Evolutionary conservation across 176 grass and related monocot genomes (phyloP).

Genomic region (Zoysia pacifica): DNA sequence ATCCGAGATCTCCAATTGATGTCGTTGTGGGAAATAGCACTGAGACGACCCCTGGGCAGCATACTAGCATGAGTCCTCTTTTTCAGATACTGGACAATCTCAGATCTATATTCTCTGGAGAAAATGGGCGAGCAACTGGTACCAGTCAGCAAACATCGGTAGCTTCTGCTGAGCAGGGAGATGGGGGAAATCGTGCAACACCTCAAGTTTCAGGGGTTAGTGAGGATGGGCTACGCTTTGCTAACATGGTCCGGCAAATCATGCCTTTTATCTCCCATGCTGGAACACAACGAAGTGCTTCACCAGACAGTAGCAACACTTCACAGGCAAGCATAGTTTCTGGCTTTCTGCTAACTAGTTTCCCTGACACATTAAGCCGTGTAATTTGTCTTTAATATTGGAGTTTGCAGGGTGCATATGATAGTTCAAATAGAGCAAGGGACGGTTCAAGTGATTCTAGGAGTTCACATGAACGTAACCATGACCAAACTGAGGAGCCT

Average conservation of each 20-base stretch:
- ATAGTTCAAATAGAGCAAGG: slow-evolving; percentile 43
- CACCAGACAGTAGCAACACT: slow-evolving; percentile 29
- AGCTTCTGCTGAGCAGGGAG: slow-evolving; percentile 43
- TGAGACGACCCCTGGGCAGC: slow-evolving; percentile 48
- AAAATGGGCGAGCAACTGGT: slow-evolving; percentile 43
- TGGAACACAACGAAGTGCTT: slow-evolving; percentile 47
- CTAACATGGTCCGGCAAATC: slow-evolving; percentile 73
- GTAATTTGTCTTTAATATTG: slow-evolving; percentile 24
- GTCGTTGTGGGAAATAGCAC: slow-evolving; percentile 32
- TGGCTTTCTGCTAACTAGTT: slow-evolving; percentile 30
- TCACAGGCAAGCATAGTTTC: slow-evolving; percentile 45
- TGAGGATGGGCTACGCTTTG: slow-evolving; percentile 75
- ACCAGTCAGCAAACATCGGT: slow-evolving; percentile 51
- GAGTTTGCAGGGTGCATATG: slow-evolving; percentile 46
- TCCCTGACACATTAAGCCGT: background rate
- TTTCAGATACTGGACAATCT: slow-evolving; percentile 61
- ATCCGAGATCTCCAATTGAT: slow-evolving; percentile 34
- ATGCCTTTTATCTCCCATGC: slow-evolving; percentile 83
- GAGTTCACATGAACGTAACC: slow-evolving; percentile 50
- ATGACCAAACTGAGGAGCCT: slow-evolving; percentile 61
- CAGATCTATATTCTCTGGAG: slow-evolving; percentile 54
- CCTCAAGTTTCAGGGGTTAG: slow-evolving; percentile 47
- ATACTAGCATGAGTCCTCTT: slow-evolving; percentile 38
- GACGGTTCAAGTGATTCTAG: slow-evolving; percentile 58
- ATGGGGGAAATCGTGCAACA: slow-evolving; percentile 40